Conservation (phyloP, 2,329 filamentous ascomycete genomes). For the Hawksworthiomyces lignivorus region DNA sequence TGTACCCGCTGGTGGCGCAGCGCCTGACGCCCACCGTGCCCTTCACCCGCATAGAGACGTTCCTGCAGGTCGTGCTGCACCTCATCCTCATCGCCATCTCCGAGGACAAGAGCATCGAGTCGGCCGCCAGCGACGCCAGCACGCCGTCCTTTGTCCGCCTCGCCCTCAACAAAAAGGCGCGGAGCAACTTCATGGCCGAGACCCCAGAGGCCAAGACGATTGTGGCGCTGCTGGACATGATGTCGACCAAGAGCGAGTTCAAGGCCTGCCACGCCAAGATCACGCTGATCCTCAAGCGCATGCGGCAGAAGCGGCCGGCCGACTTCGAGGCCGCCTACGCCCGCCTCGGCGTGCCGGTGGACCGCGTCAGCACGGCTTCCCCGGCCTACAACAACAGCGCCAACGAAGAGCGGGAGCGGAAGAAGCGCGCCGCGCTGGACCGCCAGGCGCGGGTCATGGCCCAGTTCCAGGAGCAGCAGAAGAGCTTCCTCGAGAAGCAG, state of each 20-base stretch:
- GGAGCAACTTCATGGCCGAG: constrained; percentile 47
- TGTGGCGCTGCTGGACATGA: constrained; percentile 53
- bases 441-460: constrained; percentile 94
- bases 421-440: constrained; percentile 84
- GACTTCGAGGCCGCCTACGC: constrained; percentile 63
- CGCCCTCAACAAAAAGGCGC: constrained; percentile 57
- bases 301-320: constrained; percentile 73
- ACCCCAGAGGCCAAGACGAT: constrained; percentile 53
- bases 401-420: constrained; percentile 69
- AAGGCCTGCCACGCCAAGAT: constrained; percentile 81
- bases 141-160: constrained; percentile 64
- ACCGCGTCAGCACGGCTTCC: constrained; percentile 73
- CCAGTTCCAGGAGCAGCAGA: constrained; percentile 95
- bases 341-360: constrained; percentile 58
- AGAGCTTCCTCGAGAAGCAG: constrained; percentile 86
- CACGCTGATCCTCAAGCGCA: constrained; percentile 69
- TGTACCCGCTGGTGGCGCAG: constrained; percentile 67
- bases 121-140: constrained; percentile 21
- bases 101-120: constrained; percentile 63
- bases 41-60: constrained; percentile 77
- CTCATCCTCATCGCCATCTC: constrained; percentile 76
- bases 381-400: constrained; percentile 57
- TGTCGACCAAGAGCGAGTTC: constrained; percentile 63
- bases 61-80: constrained; percentile 85
- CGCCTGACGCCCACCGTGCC: constrained; percentile 67